These are phyloP conservation scores for Pochonia chlamydosporia DNA, from an alignment of 2,329 filamentous ascomycete species.

Conservation along the genomic window DNA sequence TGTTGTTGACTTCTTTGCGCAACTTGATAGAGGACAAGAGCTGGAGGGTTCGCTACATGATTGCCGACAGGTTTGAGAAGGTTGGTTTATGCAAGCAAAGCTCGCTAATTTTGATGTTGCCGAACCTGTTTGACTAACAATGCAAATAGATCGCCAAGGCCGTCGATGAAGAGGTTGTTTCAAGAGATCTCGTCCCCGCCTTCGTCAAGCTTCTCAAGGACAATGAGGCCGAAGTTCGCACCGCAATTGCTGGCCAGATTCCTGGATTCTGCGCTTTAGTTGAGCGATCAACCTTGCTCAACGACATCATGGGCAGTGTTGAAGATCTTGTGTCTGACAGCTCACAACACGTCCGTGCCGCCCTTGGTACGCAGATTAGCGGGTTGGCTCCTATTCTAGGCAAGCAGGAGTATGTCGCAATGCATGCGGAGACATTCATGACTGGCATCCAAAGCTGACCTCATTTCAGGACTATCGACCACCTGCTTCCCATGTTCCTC, in stretches of 20 bases:
- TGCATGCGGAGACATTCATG: background rate
- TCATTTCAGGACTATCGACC: constrained; percentile 75
- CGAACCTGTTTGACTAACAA: background rate
- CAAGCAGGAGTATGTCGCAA: constrained; percentile 77
- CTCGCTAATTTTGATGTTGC: no score
- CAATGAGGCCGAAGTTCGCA: constrained; percentile 94
- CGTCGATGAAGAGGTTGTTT: constrained; percentile 93
- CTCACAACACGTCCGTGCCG: constrained; percentile 93
- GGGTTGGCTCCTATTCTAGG: constrained; percentile 93
- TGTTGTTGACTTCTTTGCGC: constrained; percentile 82
- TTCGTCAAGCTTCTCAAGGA: constrained; percentile 98
- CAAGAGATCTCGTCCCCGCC: constrained; percentile 86
- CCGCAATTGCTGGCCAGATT: constrained; percentile 94
- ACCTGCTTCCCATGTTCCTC: constrained; percentile 96
- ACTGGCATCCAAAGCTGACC: background rate
- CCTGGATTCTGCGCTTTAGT: constrained; percentile 92
- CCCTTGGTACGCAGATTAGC: constrained; percentile 93
- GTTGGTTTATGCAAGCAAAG: constrained; percentile 36
- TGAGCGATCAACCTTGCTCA: constrained; percentile 79
- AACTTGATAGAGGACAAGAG: constrained; percentile 98
- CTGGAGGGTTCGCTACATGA: constrained; percentile 99
- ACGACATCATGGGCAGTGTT: constrained; percentile 93
- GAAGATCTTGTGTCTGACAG: constrained; percentile 94
- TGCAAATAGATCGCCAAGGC: constrained; percentile 84
- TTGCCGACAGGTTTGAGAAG: constrained; percentile 97